These are phyloP conservation scores for Lizonia empirigonia DNA, from an alignment of 2,329 filamentous ascomycete species.

Conservation along the genomic window DNA sequence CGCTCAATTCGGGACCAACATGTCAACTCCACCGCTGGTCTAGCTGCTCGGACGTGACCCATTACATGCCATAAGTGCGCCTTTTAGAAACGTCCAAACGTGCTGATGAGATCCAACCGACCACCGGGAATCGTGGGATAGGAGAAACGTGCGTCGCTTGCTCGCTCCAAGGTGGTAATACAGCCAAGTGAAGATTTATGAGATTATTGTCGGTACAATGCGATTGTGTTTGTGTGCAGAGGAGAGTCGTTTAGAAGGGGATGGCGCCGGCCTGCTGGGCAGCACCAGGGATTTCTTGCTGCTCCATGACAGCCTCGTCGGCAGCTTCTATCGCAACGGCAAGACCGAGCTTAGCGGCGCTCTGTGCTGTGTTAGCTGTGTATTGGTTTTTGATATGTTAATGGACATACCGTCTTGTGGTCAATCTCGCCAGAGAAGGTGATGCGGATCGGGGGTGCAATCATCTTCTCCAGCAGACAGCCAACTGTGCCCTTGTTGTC, in stretches of 20 bases:
- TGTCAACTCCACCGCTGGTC: constrained; percentile 10
- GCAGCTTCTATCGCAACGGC: constrained; percentile 71
- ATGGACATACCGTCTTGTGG: constrained; percentile 80
- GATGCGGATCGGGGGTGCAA: constrained; percentile 88
- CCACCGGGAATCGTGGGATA: constrained; percentile 32
- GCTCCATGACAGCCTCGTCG: constrained; percentile 50
- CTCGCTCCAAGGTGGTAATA: constrained; percentile 47
- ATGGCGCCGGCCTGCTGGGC: constrained; percentile 40
- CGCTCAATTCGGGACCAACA: constrained; percentile 13
- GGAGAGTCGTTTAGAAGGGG: constrained; percentile 46
- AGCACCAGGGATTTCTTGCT: constrained; percentile 43
- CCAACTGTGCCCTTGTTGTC: constrained; percentile 94
- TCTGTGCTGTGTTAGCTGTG: constrained; percentile 60
- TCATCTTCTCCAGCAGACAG: constrained; percentile 92
- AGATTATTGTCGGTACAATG: constrained; percentile 43
- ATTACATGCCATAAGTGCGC: constrained; percentile 32
- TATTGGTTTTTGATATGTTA: neutral
- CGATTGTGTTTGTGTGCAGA: constrained; percentile 11
- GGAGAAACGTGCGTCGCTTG: constrained; percentile 31
- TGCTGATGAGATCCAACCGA: constrained; percentile 31
- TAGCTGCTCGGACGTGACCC: constrained; percentile 15
- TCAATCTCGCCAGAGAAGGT: constrained; percentile 97
- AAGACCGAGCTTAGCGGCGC: constrained; percentile 92
- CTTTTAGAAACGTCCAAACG: constrained; percentile 32
- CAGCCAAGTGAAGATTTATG: constrained; percentile 48